Evolutionary conservation across 352 stramenopile species (phyloP).

Genomic region (Albugo laibachii): DNA sequence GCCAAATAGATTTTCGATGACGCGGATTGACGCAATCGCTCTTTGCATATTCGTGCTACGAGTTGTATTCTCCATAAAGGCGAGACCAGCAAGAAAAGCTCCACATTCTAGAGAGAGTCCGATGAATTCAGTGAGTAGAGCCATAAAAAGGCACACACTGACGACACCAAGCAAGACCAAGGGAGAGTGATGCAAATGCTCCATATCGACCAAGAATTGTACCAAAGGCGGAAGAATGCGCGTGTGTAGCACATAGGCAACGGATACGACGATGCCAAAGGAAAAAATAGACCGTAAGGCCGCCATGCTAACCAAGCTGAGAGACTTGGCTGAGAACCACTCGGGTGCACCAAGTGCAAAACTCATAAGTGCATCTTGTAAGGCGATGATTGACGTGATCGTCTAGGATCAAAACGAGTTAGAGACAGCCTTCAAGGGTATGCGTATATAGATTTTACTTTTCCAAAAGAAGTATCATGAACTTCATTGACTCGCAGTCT

Average conservation of each 20-base stretch:
- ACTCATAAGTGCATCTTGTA: constrained; percentile 74
- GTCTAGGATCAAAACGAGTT: constrained; percentile 16
- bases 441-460: constrained; percentile 15
- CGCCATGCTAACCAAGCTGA: constrained; percentile 47
- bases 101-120: constrained; percentile 67
- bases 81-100: constrained; percentile 59
- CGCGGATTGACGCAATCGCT: constrained; percentile 64
- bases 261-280: constrained; percentile 42
- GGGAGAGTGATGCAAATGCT: constrained; percentile 60
- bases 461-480: constrained; percentile 57
- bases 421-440: neutral
- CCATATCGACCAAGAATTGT: constrained; percentile 52
- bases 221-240: constrained; percentile 50
- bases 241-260: constrained; percentile 47
- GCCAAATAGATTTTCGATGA: constrained; percentile 76
- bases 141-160: constrained; percentile 69
- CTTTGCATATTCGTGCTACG: constrained; percentile 23
- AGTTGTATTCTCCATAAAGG: constrained; percentile 49
- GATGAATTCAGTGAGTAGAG: constrained; percentile 64
- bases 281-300: constrained; percentile 47
- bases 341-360: constrained; percentile 67
- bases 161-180: constrained; percentile 66
- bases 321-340: constrained; percentile 60
- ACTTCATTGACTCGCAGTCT: constrained; percentile 65
- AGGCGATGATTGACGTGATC: constrained; percentile 65